Conservation (phyloP, 345 rosid species). For the Psidium friedrichsthalianum region DNA sequence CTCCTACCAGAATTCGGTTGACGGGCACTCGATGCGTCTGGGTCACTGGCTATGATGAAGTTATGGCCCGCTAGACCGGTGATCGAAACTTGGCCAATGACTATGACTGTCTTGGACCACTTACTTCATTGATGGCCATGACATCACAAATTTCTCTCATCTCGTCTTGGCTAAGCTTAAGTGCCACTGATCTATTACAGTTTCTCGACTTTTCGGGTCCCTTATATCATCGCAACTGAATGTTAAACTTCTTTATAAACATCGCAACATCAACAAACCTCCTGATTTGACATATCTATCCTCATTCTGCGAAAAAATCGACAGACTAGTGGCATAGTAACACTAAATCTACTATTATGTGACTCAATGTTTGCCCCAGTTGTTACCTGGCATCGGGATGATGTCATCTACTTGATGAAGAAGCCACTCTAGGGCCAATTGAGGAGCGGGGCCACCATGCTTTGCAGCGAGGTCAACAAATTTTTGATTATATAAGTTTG, state of each 20-base stretch:
- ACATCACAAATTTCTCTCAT: no score
- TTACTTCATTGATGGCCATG: no score
- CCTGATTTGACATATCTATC: background rate
- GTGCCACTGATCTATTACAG: background rate
- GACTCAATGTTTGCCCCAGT: background rate
- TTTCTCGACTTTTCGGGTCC: no score
- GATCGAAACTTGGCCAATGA: background rate
- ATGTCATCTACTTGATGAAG: conserved; percentile 33
- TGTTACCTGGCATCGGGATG: conserved; percentile 16
- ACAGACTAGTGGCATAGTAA: background rate
- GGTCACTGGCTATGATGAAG: background rate
- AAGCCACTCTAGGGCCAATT: no score
- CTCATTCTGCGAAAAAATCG: background rate
- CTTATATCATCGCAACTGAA: no score
- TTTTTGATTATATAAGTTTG: conserved; percentile 15
- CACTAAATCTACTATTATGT: background rate
- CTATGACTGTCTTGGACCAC: no score
- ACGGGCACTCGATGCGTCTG: no score
- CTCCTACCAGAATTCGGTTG: no score
- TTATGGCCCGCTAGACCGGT: background rate
- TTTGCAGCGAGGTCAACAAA: no score
- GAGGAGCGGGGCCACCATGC: no score
- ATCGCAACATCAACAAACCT: background rate
- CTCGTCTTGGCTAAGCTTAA: no score
- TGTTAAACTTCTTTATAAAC: no score